phyloP scores from a whole-genome alignment of 2,329 filamentous ascomycete species.

The Fusarium sp. region DNA sequence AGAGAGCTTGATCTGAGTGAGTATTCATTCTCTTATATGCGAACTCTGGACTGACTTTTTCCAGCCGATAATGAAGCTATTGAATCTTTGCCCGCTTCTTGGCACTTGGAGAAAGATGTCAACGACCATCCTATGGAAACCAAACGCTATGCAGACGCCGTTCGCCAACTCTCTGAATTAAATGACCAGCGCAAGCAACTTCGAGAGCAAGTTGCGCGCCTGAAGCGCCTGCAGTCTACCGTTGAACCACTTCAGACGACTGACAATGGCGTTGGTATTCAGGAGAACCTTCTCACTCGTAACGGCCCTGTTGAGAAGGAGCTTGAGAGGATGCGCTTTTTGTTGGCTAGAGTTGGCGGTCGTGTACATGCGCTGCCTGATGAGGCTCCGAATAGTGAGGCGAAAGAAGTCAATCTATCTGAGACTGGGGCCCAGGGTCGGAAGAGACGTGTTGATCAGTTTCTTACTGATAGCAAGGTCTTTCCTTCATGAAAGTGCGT shows the following conservation, averaged over 20 bases:
- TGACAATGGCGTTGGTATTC: conserved; percentile 59
- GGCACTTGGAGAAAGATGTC: conserved; percentile 58
- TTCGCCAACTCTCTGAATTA: conserved; percentile 64
- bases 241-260: conserved; percentile 59
- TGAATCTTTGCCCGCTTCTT: conserved; percentile 61
- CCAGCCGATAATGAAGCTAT: conserved; percentile 60
- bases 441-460: conserved; percentile 47
- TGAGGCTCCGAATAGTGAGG: conserved; percentile 1
- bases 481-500: conserved; percentile 38
- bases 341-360: conserved; percentile 71
- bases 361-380: conserved; percentile 57
- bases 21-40: conserved; percentile 11
- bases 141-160: conserved; percentile 64
- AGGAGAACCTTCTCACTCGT: conserved; percentile 75
- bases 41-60: neutral
- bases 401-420: conserved; percentile 18
- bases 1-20: conserved; percentile 62
- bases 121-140: conserved; percentile 61
- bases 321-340: conserved; percentile 73
- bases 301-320: conserved; percentile 75
- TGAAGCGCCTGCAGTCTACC: conserved; percentile 63
- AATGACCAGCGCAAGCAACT: conserved; percentile 55
- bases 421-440: conserved; percentile 34
- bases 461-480: conserved; percentile 45
- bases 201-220: conserved; percentile 59